A percentile compares a stretch with the other conserved stretches of the same genome.
These are phyloP conservation scores for Trypanosoma caninum DNA, from an alignment of 208 protist genomes.

Conservation along the genomic window DNA sequence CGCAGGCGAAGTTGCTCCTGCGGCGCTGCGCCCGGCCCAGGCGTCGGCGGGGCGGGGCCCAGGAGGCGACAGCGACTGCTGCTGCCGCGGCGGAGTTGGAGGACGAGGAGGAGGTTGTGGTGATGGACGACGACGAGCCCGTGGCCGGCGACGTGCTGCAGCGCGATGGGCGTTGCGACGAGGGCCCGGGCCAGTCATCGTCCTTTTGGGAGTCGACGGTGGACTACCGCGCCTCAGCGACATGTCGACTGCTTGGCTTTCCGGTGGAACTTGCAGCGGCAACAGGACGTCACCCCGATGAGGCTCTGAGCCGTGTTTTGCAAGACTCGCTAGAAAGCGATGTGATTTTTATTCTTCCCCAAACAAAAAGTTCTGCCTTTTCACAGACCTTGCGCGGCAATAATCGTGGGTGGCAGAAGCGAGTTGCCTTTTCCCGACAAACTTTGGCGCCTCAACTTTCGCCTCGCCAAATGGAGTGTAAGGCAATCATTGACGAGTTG, in stretches of 20 bases:
- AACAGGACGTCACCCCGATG: slow-evolving; percentile 33
- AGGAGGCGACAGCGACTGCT: background rate
- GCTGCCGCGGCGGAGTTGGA: background rate
- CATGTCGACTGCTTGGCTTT: slow-evolving; percentile 79
- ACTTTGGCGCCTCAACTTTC: slow-evolving; percentile 21
- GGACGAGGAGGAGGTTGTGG: slow-evolving; percentile 15
- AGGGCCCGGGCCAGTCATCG: background rate
- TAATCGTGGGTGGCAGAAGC: slow-evolving; percentile 7
- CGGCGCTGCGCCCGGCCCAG: slow-evolving; percentile 38
- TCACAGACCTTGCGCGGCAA: slow-evolving; percentile 5
- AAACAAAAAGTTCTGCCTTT: background rate
- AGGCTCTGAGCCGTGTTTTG: slow-evolving; percentile 57
- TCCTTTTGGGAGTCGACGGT: background rate
- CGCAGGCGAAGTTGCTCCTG: slow-evolving; percentile 69
- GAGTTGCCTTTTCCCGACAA: slow-evolving; percentile 9
- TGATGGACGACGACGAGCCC: slow-evolving; percentile 24
- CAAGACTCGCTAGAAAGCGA: slow-evolving; percentile 75
- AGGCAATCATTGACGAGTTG: slow-evolving; percentile 70
- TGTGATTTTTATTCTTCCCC: slow-evolving; percentile 58
- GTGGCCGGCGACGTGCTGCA: background rate
- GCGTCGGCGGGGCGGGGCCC: too few species aligned
- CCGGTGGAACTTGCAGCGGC: slow-evolving; percentile 76
- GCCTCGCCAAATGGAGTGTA: slow-evolving; percentile 70
- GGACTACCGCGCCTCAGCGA: slow-evolving; percentile 64
- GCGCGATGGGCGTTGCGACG: background rate